Base-by-base conservation (phyloP, 805 yeast genomes). In the Myxozyma neotropica region DNA sequence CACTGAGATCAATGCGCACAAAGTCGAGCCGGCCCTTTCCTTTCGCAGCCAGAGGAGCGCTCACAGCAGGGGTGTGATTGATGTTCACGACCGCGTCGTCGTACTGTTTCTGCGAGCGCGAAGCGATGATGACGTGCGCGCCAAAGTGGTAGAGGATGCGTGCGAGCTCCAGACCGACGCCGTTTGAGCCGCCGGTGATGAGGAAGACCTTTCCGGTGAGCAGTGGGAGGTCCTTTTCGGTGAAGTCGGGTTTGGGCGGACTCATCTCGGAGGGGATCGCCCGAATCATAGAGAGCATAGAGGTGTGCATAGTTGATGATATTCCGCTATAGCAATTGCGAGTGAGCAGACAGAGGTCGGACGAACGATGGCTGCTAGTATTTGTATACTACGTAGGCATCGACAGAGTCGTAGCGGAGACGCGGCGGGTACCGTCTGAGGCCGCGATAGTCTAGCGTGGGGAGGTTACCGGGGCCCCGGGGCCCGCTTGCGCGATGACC, bases 1-100 rank as follows among this genome's bases (percentile, higher is more conserved):
- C 73, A 13, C 40, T n/a, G 10, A 57, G 59, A 50, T 58, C 65
- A 4, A 61, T 21, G 8, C n/a, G 3, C 29, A 61, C 33, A 31
- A 53, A 61, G 35, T 53, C 59, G 7, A 61, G 50, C 8, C 50
- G 36, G 2, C 63, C 63, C 19, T 35, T 44, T 1, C 49, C 31
- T 2, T 39, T n/a, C 15, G 12, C 33, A 21, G 29, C 54, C 8
- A 46, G 40, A 12, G 47, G 23, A 10, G 38, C 3, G 1, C 45
- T 23, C 2, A 27, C 47, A 13, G 47, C 55, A 13, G 42, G 23
- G 23, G 46, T 42, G 2, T 24, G 26, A 23, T 35, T 48, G 39
- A 60, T 56, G 17, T 60, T 58, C 5, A 35, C 43, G 8, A 39
- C 55, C 8, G 64, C 64, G 0, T 29, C 40, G 4, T 24, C 35